Base-by-base conservation (phyloP, 1,284 basidiomycete species). In the Leucoagaricus sp. region DNA sequence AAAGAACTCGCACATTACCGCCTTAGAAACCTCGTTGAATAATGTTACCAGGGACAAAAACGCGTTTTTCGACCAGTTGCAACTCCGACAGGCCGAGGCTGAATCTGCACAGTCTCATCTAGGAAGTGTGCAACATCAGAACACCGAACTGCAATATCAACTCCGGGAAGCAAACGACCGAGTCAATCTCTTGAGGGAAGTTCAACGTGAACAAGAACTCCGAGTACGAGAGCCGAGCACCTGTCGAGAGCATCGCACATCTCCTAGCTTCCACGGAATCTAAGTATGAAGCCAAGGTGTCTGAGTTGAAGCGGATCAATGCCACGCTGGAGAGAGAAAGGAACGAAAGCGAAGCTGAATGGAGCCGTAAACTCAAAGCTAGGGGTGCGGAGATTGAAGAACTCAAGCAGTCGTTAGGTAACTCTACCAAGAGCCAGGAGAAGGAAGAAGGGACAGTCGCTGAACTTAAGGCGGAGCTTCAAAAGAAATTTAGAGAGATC, bases 61-160 rank as follows among this genome's bases (percentile, higher is more conserved):
- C 62, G 69, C 76, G 15, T 81, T 93, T 56, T 97, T 96, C 66
- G 91, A 94, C 61, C 85, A 90, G 58, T 77, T 93, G 4, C 93
- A 97, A 71, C 65, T 89, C 41, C 87, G 91, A 25, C 92, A 96
- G 68, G 93, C 91, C 12, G 94, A 97, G 66, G 71, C 91, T 13
- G 95, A 98, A 72, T 88, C 89, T 0, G 84, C 87, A 1, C 85
- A 89, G 58, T 83, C 82, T 2, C 85, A 89, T 58, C 77, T 87
- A 1, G 92, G 93, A 64, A 81, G 80, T 0, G 72, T 94, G 29
- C 84, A 91, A 63, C 85, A 86, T 49, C 87, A 90, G 64, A 88
- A 86, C 42, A 86, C 86, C 8, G 95, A 98, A 67, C 76, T 93
- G 33, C 85, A 93, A 63, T 95, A 90, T 67, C 93, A 95, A 67